These are phyloP conservation scores for Metschnikowia lochheadii DNA, from an alignment of 805 yeast species.

Conservation along the genomic window DNA sequence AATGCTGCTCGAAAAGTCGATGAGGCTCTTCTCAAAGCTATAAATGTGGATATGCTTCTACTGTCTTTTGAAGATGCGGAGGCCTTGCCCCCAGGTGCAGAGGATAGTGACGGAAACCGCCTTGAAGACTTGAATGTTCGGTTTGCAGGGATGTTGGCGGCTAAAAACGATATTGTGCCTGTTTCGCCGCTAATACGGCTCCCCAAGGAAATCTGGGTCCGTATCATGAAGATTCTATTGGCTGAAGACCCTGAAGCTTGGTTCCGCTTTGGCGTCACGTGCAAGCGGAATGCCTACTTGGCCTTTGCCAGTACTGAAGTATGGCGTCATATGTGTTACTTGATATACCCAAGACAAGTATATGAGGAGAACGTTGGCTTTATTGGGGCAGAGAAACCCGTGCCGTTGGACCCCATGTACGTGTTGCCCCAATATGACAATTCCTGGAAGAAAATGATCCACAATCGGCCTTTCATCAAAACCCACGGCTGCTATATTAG, in stretches of 20 bases:
- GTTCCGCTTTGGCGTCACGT: conserved; percentile 57
- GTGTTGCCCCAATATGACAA: conserved; percentile 28
- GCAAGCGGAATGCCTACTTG: conserved; percentile 51
- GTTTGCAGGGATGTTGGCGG: conserved; percentile 24
- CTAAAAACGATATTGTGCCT: conserved; percentile 20
- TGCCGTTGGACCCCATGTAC: conserved; percentile 30
- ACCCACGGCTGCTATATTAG: conserved; percentile 83
- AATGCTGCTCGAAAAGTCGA: conserved; percentile 31
- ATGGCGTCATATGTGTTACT: conserved; percentile 48
- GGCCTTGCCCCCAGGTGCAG: conserved; percentile 17
- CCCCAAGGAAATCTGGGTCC: conserved; percentile 56
- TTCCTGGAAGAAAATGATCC: conserved; percentile 49
- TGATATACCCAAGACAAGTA: conserved; percentile 50
- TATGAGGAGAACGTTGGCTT: conserved; percentile 49
- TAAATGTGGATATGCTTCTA: conserved; percentile 41
- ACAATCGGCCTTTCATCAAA: conserved; percentile 70
- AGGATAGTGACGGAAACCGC: conserved; percentile 11
- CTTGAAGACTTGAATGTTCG: conserved; percentile 13
- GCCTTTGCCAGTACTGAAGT: conserved; percentile 50
- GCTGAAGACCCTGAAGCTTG: conserved; percentile 55
- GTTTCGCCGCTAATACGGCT: conserved; percentile 36
- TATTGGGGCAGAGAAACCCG: conserved; percentile 24
- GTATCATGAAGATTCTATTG: conserved; percentile 47
- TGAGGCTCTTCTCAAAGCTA: conserved; percentile 32
- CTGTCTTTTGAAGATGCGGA: conserved; percentile 30